A percentile compares a stretch with the other conserved stretches of the same genome.
Conservation (phyloP, 2,329 filamentous ascomycete species). For the Nothopassalora personata region DNA sequence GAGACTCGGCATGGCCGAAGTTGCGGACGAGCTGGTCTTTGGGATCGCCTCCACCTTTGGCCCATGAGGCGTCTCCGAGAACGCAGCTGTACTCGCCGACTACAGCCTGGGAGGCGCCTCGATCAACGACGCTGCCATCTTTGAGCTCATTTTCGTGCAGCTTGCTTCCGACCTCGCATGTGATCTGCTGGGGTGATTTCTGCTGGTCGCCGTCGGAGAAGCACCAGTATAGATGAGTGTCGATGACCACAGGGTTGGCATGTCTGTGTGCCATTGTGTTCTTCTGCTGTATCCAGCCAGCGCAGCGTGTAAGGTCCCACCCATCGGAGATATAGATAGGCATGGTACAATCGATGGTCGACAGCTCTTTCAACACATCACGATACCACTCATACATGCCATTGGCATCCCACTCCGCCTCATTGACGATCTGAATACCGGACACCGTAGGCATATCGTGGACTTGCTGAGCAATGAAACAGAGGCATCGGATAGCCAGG, state of each 20-base stretch:
- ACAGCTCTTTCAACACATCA: conserved; percentile 44
- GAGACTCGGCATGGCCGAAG: conserved; percentile 48
- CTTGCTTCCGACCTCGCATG: conserved; percentile 41
- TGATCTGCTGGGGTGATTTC: conserved; percentile 50
- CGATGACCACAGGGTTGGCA: conserved; percentile 50
- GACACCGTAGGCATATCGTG: conserved; percentile 46
- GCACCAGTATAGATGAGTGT: conserved; percentile 57
- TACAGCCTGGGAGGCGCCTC: conserved; percentile 48
- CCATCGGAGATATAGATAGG: conserved; percentile 56
- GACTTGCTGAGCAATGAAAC: conserved; percentile 49
- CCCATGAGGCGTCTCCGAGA: conserved; percentile 48
- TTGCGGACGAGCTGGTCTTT: conserved; percentile 39
- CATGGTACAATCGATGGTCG: conserved; percentile 45
- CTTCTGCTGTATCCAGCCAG: conserved; percentile 40
- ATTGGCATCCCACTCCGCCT: conserved; percentile 47
- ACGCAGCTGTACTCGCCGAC: conserved; percentile 57
- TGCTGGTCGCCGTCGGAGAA: conserved; percentile 51
- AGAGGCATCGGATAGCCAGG: conserved; percentile 44
- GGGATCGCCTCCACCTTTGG: conserved; percentile 31
- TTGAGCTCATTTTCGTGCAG: conserved; percentile 44
- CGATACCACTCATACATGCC: conserved; percentile 56
- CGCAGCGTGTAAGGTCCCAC: conserved; percentile 47
- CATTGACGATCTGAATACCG: conserved; percentile 56
- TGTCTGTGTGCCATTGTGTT: conserved; percentile 13
- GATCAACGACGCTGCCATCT: conserved; percentile 45